Evolutionary conservation across 1,139 yeast species (phyloP).

Genomic region (Lodderomyces metapsilosis): DNA sequence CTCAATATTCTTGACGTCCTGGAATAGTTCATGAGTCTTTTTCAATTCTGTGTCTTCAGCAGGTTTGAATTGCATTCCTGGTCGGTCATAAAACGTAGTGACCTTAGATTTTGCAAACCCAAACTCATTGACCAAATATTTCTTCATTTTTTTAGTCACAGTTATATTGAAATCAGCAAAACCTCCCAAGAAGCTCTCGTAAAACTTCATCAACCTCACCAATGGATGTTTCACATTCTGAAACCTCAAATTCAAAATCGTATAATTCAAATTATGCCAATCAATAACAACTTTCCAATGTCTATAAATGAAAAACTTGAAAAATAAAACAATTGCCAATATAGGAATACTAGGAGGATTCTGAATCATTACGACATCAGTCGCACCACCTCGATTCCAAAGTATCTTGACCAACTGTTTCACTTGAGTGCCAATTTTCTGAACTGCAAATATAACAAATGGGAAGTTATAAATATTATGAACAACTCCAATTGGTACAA

Average conservation of each 20-base stretch:
- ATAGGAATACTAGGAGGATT: constrained; percentile 95
- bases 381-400: constrained; percentile 52
- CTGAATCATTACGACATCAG: constrained; percentile 73
- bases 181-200: constrained; percentile 60
- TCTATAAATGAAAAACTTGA: constrained; percentile 53
- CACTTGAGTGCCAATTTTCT: constrained; percentile 62
- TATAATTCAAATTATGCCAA: constrained; percentile 94
- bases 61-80: constrained; percentile 59
- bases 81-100: constrained; percentile 67
- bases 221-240: constrained; percentile 55
- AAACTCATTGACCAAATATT: constrained; percentile 56
- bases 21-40: constrained; percentile 32
- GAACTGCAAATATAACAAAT: constrained; percentile 55
- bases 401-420: constrained; percentile 45
- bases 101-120: constrained; percentile 36
- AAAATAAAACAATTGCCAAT: constrained; percentile 59
- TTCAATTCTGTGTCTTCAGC: constrained; percentile 5
- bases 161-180: constrained; percentile 66
- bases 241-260: constrained; percentile 72
- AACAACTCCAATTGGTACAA: constrained; percentile 48
- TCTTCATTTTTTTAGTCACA: constrained; percentile 76
- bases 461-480: constrained; percentile 47
- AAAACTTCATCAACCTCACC: constrained; percentile 55
- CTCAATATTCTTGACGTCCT: constrained; percentile 23
- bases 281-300: constrained; percentile 72